Base-by-base conservation (phyloP, 208 protist species). In the Acanthamoeba lenticulata region DNA sequence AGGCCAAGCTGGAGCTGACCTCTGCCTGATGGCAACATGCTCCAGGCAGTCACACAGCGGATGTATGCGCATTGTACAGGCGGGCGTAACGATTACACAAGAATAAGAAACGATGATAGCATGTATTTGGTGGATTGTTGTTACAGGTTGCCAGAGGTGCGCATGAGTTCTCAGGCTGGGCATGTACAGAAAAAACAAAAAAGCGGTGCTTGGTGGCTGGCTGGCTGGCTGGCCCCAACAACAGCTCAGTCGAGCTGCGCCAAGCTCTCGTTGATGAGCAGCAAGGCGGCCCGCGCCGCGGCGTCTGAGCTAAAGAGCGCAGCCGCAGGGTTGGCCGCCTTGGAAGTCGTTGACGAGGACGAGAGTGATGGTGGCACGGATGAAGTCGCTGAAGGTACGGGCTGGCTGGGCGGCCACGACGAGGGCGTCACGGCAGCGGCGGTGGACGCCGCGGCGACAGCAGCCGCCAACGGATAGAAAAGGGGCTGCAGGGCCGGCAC, bases 251-350 rank as follows among this genome's bases (percentile, higher is more conserved):
- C 74, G 74, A 85, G 74, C n/a, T 85, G 27, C 2, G 74, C 24
- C 2, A 85, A 42, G 74, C n/a, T 55, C 42, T 85, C 74, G 32
- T 85, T 85, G 74, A 85, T 85, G 38, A 85, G 74, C 0, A 85
- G 74, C 42, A 85, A 21, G 1, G 74, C 74, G 24, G 74, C 74
- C 6, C n/a, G 29, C n/a, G 74, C 74, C 9, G 42, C 74, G 6
- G 74, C 38, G 38, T 85, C 74, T 29, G 74, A 55, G 42, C 42
- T 6, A 38, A 85, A 85, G n/a, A 85, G 74, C 5, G 29, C 17
- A 85, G 42, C 74, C n/a, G n/a, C n/a, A n/a, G n/a, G n/a, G n/a
- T n/a, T n/a, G n/a, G n/a, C n/a, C n/a, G n/a, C n/a, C n/a, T n/a
- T n/a, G 44, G 42, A 4, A 19, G 7, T 27, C 19, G 40, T n/a